Conservation (phyloP, 164 flowering plant genomes). For the Malania oleifera region DNA sequence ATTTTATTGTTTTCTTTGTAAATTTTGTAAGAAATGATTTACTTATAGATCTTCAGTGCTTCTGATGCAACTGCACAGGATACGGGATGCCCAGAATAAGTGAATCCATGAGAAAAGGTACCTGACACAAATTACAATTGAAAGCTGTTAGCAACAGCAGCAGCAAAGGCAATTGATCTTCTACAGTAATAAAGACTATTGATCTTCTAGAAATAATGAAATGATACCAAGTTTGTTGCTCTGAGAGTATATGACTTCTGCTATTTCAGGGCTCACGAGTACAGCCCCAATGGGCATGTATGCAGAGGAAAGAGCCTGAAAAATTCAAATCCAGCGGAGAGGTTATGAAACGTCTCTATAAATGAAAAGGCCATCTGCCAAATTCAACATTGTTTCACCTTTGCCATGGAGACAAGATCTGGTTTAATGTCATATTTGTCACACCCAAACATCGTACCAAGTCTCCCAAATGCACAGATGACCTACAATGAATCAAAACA, state of each 20-base stretch:
- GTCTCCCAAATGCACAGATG: slow-evolving; percentile 96
- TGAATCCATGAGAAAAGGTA: slow-evolving; percentile 87
- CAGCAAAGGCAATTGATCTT: background rate
- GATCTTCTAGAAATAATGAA: background rate
- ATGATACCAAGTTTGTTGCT: slow-evolving; percentile 88
- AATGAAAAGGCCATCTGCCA: background rate
- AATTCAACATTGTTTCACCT: slow-evolving; percentile 36
- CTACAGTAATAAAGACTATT: background rate
- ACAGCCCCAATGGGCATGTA: slow-evolving; percentile 98
- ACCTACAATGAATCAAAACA: slow-evolving; percentile 36
- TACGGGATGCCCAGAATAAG: slow-evolving; percentile 98
- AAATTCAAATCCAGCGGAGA: slow-evolving; percentile 3
- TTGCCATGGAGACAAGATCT: slow-evolving; percentile 90
- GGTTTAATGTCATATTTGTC: slow-evolving; percentile 93
- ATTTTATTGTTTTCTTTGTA: too few relatives aligned
- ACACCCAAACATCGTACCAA: slow-evolving; percentile 93
- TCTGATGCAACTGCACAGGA: slow-evolving; percentile 95
- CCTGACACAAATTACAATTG: slow-evolving; percentile 40
- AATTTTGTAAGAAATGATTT: too few relatives aligned
- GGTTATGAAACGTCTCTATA: background rate
- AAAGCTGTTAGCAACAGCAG: background rate
- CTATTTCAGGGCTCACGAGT: slow-evolving; percentile 82
- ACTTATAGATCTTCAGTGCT: slow-evolving; percentile 90
- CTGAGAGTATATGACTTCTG: slow-evolving; percentile 82
- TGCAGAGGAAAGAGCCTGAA: slow-evolving; percentile 82